These are phyloP conservation scores for Eucalyptus tenuipes DNA, from an alignment of 345 rosid species.

Conservation along the genomic window DNA sequence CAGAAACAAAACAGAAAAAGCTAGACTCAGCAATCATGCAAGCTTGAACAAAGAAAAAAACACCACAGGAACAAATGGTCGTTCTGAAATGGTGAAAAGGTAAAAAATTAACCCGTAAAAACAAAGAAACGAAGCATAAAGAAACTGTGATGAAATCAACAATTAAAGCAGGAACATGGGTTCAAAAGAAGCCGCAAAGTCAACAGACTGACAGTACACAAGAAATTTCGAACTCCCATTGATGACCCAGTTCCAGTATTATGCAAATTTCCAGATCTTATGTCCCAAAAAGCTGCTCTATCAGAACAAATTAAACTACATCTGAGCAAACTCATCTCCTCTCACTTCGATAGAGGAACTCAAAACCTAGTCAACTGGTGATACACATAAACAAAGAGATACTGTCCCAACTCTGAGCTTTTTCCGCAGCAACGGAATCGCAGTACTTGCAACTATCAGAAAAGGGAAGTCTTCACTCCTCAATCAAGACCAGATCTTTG, in stretches of 20 bases:
- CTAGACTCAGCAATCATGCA: not conserved
- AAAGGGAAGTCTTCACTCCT: not conserved
- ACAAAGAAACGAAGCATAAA: not conserved
- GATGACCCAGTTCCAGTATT: not conserved
- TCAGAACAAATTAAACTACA: not conserved
- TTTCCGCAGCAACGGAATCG: not conserved
- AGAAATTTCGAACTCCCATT: not conserved
- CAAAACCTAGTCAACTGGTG: not conserved
- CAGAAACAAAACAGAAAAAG: not conserved
- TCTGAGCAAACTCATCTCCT: not conserved
- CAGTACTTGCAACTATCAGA: not conserved
- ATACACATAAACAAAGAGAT: not conserved
- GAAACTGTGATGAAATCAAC: not conserved
- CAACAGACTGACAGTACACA: not conserved
- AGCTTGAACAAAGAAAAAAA: not conserved
- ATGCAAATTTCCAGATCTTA: not conserved
- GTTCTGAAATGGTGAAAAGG: not conserved
- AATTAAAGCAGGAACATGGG: not conserved
- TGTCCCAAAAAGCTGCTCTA: not conserved
- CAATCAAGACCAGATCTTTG: not conserved
- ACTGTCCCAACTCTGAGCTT: not conserved
- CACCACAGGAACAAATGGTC: not conserved
- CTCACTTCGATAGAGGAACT: not conserved
- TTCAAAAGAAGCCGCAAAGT: not conserved
- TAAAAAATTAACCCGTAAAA: not conserved